A percentile compares a stretch with the other conserved stretches of the same genome.
phyloP scores from a whole-genome alignment of 1,284 basidiomycete species.

The Cryptococcus deneoformans region DNA sequence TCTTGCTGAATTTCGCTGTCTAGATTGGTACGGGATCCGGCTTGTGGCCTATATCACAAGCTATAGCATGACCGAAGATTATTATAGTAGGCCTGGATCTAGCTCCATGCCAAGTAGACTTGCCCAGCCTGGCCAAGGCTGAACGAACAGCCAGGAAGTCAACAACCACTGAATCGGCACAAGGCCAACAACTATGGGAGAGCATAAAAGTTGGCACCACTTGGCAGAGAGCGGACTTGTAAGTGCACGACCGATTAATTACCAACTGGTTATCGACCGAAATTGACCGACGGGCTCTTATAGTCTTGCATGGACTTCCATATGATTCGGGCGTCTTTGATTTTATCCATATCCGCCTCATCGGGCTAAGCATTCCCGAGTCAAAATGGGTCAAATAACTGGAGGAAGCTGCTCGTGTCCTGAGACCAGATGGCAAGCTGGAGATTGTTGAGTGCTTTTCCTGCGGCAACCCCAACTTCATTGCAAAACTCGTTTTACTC shows the following conservation, averaged over 20 bases:
- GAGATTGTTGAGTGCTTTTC: conserved; percentile 46
- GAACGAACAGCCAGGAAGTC: conserved; percentile 19
- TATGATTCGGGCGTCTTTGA: conserved; percentile 48
- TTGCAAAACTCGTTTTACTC: conserved; percentile 33
- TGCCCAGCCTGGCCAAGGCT: conserved; percentile 22
- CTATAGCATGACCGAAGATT: conserved; percentile 36
- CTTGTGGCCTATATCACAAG: conserved; percentile 46
- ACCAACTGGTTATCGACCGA: not conserved
- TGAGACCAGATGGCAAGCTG: conserved; percentile 42
- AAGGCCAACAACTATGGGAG: conserved; percentile 27
- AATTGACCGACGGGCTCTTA: conserved; percentile 16
- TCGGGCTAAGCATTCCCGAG: conserved; percentile 47
- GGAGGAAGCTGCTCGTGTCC: conserved; percentile 44
- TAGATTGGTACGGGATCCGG: conserved; percentile 47
- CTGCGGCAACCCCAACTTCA: conserved; percentile 28
- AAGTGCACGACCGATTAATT: conserved; percentile 11
- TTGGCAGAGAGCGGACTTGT: conserved; percentile 47
- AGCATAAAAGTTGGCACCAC: conserved; percentile 32
- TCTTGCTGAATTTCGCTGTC: no score
- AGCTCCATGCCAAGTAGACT: conserved; percentile 38
- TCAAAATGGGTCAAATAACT: conserved; percentile 39
- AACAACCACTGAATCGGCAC: conserved; percentile 10
- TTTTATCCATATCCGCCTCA: conserved; percentile 46
- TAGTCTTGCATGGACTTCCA: conserved; percentile 34
- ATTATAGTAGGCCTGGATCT: conserved; percentile 43